A percentile compares a stretch with the other conserved stretches of the same genome.
These are phyloP conservation scores for Pisolithus sp. DNA, from an alignment of 768 basidiomycete species.

Conservation along the genomic window DNA sequence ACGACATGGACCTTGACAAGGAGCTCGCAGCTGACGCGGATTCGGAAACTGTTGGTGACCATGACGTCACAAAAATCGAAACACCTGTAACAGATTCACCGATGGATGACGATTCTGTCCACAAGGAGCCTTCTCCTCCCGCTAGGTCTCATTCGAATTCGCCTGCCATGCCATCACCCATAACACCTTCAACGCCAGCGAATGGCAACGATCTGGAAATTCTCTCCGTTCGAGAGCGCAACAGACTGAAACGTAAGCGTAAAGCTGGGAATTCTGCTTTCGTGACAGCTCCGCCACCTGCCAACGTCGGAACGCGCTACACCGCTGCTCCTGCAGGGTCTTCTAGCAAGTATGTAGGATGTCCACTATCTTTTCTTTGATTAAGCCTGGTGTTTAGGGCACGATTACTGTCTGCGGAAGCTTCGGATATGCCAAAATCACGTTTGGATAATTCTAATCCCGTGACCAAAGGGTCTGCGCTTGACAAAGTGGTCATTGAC, in stretches of 20 bases:
- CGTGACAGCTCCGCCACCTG: slow-evolving; percentile 62
- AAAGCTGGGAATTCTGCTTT: slow-evolving; percentile 82
- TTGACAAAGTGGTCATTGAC: slow-evolving; percentile 70
- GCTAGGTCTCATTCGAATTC: slow-evolving; percentile 40
- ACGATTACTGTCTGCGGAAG: slow-evolving; percentile 65
- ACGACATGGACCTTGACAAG: slow-evolving; percentile 82
- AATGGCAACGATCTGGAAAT: slow-evolving; percentile 43
- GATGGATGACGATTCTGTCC: slow-evolving; percentile 39
- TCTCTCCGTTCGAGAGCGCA: slow-evolving; percentile 88
- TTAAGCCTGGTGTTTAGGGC: slow-evolving; percentile 39
- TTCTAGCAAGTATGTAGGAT: slow-evolving; percentile 47
- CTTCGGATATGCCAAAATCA: slow-evolving; percentile 43
- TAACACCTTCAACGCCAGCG: slow-evolving; percentile 33
- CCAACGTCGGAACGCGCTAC: slow-evolving; percentile 56
- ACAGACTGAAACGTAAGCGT: slow-evolving; percentile 91
- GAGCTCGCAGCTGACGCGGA: slow-evolving; percentile 62
- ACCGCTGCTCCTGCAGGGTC: slow-evolving; percentile 49
- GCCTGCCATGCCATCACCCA: slow-evolving; percentile 43
- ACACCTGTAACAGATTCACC: slow-evolving; percentile 30
- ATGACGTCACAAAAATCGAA: slow-evolving; percentile 40
- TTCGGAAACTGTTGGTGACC: slow-evolving; percentile 38
- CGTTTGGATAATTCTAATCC: slow-evolving; percentile 54
- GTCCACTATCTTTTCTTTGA: background rate
- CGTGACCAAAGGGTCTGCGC: slow-evolving; percentile 29
- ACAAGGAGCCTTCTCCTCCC: slow-evolving; percentile 36